Evolutionary conservation across 108 stramenopile genomes (phyloP).

Genomic region (Chaetoceros tenuissimus): DNA sequence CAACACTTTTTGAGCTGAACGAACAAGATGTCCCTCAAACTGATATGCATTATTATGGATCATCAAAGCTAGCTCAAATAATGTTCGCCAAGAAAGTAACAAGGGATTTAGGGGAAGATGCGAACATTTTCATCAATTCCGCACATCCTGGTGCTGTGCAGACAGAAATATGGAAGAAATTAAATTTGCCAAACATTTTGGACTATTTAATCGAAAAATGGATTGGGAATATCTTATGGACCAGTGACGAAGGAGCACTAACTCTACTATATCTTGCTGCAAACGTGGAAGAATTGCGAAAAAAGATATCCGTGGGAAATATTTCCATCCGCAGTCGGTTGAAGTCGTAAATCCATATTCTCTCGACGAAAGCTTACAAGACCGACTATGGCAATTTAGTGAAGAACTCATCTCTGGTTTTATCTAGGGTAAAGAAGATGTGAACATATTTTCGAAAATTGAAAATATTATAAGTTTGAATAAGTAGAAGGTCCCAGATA

Average conservation of each 20-base stretch:
- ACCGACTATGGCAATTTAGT: conserved; percentile 34
- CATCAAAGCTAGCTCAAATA: conserved; percentile 46
- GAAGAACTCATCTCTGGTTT: conserved; percentile 38
- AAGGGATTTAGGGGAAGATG: conserved; percentile 12
- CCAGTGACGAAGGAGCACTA: conserved; percentile 38
- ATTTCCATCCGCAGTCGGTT: conserved; percentile 43
- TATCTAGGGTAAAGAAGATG: too few relatives aligned
- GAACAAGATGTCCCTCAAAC: conserved; percentile 5
- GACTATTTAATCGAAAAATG: conserved; percentile 8
- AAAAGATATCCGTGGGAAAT: conserved; percentile 35
- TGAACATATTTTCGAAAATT: too few relatives aligned
- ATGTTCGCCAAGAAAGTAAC: conserved; percentile 39
- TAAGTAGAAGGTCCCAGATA: too few relatives aligned
- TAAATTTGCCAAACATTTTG: conserved; percentile 2
- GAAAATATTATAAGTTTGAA: too few relatives aligned
- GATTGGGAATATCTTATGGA: conserved; percentile 33
- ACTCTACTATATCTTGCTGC: conserved; percentile 33
- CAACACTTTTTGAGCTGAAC: conserved; percentile 33
- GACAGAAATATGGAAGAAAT: conserved; percentile 8
- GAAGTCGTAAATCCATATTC: conserved; percentile 25
- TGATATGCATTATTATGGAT: conserved; percentile 21
- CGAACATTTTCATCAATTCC: conserved; percentile 40
- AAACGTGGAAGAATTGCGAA: conserved; percentile 10
- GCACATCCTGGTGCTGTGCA: conserved; percentile 34
- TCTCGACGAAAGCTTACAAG: conserved; percentile 21